Evolutionary conservation across 2,329 filamentous ascomycete species (phyloP).

Genomic region (Chaetomium sp.): DNA sequence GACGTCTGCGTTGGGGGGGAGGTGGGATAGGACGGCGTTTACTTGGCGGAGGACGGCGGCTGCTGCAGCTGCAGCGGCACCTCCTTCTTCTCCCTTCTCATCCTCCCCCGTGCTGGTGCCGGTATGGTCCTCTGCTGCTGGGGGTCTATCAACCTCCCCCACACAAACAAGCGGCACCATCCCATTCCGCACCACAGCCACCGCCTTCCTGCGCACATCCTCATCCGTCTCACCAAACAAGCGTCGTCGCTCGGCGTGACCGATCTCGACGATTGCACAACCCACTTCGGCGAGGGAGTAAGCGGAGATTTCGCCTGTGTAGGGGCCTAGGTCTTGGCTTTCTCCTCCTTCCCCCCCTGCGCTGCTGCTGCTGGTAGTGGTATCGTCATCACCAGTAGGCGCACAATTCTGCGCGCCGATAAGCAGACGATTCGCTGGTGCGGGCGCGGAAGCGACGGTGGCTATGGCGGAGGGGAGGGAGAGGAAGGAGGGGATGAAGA

Average conservation of each 20-base stretch:
- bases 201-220: constrained; percentile 60
- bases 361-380: no score
- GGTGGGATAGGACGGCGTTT: constrained; percentile 51
- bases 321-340: constrained; percentile 52
- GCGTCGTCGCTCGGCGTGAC: constrained; percentile 70
- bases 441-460: constrained; percentile 31
- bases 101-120: constrained; percentile 33
- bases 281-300: constrained; percentile 60
- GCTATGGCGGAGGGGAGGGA: constrained; percentile 50
- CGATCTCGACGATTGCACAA: constrained; percentile 67
- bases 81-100: constrained; percentile 57
- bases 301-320: constrained; percentile 72
- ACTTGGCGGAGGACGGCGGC: constrained; percentile 44
- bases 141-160: constrained; percentile 53
- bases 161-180: constrained; percentile 76
- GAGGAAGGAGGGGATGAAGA: constrained; percentile 72
- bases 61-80: constrained; percentile 37
- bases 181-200: constrained; percentile 59
- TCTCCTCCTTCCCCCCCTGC: no score
- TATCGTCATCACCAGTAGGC: constrained; percentile 41
- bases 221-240: constrained; percentile 71
- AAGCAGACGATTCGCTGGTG: constrained; percentile 40
- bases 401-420: constrained; percentile 73
- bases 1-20: constrained; percentile 59
- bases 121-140: not conserved